These are phyloP conservation scores for Blastobotrys aristatus DNA, from an alignment of 1,139 yeast genomes.

Conservation along the genomic window DNA sequence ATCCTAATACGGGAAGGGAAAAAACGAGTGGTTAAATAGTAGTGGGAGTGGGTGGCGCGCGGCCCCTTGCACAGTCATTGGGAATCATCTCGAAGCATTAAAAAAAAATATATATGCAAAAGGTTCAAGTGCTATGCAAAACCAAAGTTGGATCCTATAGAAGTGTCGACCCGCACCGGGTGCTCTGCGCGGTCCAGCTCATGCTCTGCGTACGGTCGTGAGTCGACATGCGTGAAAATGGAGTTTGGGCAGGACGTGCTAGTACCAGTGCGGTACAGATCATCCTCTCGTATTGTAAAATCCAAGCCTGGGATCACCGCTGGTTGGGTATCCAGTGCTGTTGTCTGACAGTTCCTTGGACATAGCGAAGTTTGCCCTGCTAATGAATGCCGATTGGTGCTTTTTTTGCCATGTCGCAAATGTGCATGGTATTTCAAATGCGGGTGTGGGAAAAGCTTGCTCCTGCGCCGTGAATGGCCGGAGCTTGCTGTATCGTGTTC, in stretches of 20 bases:
- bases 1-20: too few species aligned
- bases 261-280: conserved; percentile 11
- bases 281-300: conserved; percentile 19
- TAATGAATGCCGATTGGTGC: background rate
- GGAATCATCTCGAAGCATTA: conserved; percentile 1
- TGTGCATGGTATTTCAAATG: background rate
- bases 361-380: background rate
- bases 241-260: conserved; percentile 13
- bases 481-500: too few species aligned
- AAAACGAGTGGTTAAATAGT: too few species aligned
- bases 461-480: background rate
- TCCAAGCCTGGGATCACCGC: conserved; percentile 10
- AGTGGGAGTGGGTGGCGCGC: background rate
- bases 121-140: conserved; percentile 7
- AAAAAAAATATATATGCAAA: background rate
- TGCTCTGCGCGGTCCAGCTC: conserved; percentile 12
- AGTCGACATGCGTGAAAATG: conserved; percentile 6
- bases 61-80: background rate
- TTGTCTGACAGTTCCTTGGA: too few species aligned
- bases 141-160: conserved; percentile 18
- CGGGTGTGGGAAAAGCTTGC: background rate
- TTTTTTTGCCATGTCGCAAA: background rate
- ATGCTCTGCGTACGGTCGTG: background rate
- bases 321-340: background rate
- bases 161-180: conserved; percentile 18